phyloP scores from a whole-genome alignment of 2,329 filamentous ascomycete genomes.

The Fusarium mangiferae region DNA sequence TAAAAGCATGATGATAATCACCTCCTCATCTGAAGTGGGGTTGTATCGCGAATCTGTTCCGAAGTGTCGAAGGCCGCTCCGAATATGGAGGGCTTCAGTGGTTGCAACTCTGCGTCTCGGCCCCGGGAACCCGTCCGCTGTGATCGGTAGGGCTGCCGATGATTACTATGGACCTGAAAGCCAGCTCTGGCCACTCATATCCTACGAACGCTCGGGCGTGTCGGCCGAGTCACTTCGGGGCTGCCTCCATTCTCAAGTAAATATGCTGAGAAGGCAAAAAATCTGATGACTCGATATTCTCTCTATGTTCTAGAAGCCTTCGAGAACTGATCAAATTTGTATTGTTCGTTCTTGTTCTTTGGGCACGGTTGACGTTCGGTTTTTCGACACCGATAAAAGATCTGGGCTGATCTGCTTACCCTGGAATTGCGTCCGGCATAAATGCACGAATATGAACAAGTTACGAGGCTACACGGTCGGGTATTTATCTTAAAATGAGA shows the following conservation, averaged over 20 bases:
- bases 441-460: rapidly evolving
- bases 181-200: not conserved
- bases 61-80: slow-evolving; percentile 6
- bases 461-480: not conserved
- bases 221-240: not conserved
- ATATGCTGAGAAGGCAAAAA: not conserved
- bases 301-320: not conserved
- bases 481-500: not conserved
- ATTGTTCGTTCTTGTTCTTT: not conserved
- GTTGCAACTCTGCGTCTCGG: not conserved
- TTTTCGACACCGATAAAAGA: too few relatives aligned
- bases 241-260: not conserved
- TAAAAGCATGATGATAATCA: slow-evolving; percentile 5
- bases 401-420: not conserved
- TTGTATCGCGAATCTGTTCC: slow-evolving; percentile 23
- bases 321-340: not conserved
- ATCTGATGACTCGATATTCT: not conserved
- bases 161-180: rapidly evolving
- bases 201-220: not conserved
- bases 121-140: slow-evolving; percentile 9
- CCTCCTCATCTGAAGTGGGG: slow-evolving; percentile 34
- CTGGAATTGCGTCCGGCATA: not conserved
- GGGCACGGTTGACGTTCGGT: not conserved
- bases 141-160: slow-evolving; percentile 1
- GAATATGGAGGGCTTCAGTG: not conserved